Base-by-base conservation (phyloP, 495 filamentous ascomycete genomes). In the Penicillium chermesinum region DNA sequence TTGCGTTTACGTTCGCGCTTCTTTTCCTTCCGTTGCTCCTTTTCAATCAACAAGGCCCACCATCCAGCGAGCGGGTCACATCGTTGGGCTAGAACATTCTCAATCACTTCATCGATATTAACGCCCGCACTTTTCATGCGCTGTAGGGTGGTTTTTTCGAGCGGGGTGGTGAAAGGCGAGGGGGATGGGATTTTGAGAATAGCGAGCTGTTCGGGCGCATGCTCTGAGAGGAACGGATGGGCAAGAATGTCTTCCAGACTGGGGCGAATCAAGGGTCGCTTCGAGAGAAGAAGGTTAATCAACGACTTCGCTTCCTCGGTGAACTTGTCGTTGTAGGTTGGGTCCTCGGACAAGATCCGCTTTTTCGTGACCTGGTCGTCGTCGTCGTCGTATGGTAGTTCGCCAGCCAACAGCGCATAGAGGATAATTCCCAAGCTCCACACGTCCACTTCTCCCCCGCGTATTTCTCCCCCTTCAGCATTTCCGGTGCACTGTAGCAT, bases 401-500 rank as follows among this genome's bases (percentile, higher is more conserved):
- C 94, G 34, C 93, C 93, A 35, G 84, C 87, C 40, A 98, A 73
- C 25, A 98, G 74, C 32, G 93, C 91, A 66, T 94, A 97, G 16
- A 98, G 78, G 52, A 98, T 98, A 40, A 97, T 89, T 0, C 93
- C 93, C 57, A 98, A 67, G 64, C 93, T 97, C 93, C 93, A 98
- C 5, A 97, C 88, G 63, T 98, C 93, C 46, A 98, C 93, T 65
- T 95, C 69, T 96, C 91, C 1, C 89, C 91, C 0, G 89, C 91
- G 61, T 98, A 98, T 63, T 94, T 97, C 67, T 98, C 93, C 32
- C 90, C 94, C 63, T 93, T 95, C 27, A 98, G 77, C 93, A 98
- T 97, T 63, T 98, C 93, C 2, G 93, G 93, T 7, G 93, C 93
- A 49, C 89, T 95, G 67, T 98, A 98, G 69, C 91, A 96, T 50